A percentile compares a stretch with the other conserved stretches of the same genome.
phyloP scores from a whole-genome alignment of 208 protist species.

The Acanthamoeba healyi region DNA sequence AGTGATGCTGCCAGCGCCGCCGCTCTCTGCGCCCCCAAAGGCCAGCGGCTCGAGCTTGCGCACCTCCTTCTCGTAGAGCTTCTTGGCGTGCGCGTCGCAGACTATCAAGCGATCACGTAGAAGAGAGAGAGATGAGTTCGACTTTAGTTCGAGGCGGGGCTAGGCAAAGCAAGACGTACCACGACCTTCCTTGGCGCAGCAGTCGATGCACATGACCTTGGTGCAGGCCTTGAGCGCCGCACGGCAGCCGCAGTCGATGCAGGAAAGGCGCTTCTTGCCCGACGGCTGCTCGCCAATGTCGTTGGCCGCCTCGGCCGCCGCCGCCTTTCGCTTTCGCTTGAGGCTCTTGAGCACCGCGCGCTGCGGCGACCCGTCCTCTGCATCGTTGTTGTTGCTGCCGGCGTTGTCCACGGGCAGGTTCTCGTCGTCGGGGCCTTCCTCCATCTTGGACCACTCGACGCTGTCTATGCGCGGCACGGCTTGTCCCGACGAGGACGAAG shows the following conservation, averaged over 20 bases:
- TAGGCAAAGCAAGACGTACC: background rate
- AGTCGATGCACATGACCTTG: slow-evolving; percentile 70
- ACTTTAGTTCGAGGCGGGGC: no score
- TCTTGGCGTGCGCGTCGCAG: slow-evolving; percentile 35
- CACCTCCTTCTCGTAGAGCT: slow-evolving; percentile 59
- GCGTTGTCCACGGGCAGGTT: background rate
- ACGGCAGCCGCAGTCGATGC: slow-evolving; percentile 48
- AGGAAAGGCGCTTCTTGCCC: slow-evolving; percentile 45
- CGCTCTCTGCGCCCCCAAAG: background rate
- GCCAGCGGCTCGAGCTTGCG: slow-evolving; percentile 32
- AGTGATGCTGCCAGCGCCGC: background rate
- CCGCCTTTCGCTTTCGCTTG: slow-evolving; percentile 32
- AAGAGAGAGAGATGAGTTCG: background rate
- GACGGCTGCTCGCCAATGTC: background rate
- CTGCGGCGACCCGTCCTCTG: background rate
- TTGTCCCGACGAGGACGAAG: background rate
- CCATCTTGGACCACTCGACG: slow-evolving; percentile 17
- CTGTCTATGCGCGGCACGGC: slow-evolving; percentile 1
- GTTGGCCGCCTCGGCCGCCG: background rate
- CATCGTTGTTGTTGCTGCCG: background rate
- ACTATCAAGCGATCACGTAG: background rate
- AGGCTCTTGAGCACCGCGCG: background rate
- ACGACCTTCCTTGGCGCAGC: slow-evolving; percentile 12
- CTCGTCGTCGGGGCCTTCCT: slow-evolving; percentile 12
- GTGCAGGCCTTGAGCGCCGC: slow-evolving; percentile 45